Evolutionary conservation across 2,329 filamentous ascomycete genomes (phyloP).

Genomic region (Mycocentrospora acerina): DNA sequence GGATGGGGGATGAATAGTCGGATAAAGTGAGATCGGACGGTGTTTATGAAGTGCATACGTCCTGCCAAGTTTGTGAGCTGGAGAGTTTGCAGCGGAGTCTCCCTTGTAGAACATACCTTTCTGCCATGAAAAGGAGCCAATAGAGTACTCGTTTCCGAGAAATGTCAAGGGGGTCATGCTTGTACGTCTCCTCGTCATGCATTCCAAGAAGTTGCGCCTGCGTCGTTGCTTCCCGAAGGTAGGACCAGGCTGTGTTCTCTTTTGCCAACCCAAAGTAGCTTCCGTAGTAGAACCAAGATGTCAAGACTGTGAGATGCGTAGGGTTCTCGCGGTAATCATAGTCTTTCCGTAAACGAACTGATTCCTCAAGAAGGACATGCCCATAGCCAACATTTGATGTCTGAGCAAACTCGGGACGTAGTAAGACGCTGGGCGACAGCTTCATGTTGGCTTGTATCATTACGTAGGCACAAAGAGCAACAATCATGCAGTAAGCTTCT

Average conservation of each 20-base stretch:
- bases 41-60: conserved; percentile 65
- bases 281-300: conserved; percentile 63
- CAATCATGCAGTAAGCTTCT: conserved; percentile 61
- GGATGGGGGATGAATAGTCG: conserved; percentile 58
- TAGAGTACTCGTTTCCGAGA: conserved; percentile 60
- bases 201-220: conserved; percentile 61
- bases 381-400: conserved; percentile 50
- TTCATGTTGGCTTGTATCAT: conserved; percentile 53
- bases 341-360: conserved; percentile 56
- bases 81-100: too few relatives aligned
- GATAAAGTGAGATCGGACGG: conserved; percentile 62
- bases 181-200: conserved; percentile 60
- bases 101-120: conserved; percentile 50
- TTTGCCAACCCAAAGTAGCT: conserved; percentile 64
- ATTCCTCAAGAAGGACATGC: conserved; percentile 60
- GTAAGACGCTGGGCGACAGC: conserved; percentile 46
- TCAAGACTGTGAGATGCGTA: conserved; percentile 59
- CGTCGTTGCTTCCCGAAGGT: conserved; percentile 62
- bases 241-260: conserved; percentile 63
- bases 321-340: conserved; percentile 61
- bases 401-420: conserved; percentile 48
- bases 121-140: conserved; percentile 65
- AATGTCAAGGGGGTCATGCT: conserved; percentile 52
- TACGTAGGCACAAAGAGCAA: conserved; percentile 53
- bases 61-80: conserved; percentile 42